Evolutionary conservation across 371 early-diverging fungal genomes (phyloP), one percentile per base, ranked within the genome.

Genomic region (Parasitella parasitica): DNA sequence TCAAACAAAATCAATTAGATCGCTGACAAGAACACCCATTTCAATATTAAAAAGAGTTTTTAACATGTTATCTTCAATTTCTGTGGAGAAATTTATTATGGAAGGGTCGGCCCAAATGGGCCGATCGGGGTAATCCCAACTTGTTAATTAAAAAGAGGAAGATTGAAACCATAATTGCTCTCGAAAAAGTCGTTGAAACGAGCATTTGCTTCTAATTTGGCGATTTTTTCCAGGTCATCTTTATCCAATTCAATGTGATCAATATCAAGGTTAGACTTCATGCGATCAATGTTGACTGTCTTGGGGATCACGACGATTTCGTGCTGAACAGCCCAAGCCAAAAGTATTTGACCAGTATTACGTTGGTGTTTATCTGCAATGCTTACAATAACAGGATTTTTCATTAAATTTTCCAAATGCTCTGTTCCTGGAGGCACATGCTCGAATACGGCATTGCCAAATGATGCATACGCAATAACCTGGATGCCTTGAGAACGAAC

Each of bases 271-370:
- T 78, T 78, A 48, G 63, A 30, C 34, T 63, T 64, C 64, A 89
- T 75, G 32, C 89, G 77, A 1, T 68, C 67, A 0, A 64, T 63
- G 48, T 79, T 70, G 15, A 70, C 59, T 41, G 77, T 78, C 69
- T 91, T 91, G 39, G 91, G 90, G 48, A 91, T 88, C 26, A 86
- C 85, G 27, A 71, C 73, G 48, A 79, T 48, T 27, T 78, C 68
- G 56, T 73, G 72, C 55, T 83, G 78, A 37, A 81, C 63, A 41
- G 82, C 76, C 85, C 86, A 86, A 16, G 80, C 77, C 28, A 88
- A 64, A 15, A 83, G 65, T 34, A 81, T 66, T 61, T 73, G 66
- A 16, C 56, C 61, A 22, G 53, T 20, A 15, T 56, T 39, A 0
- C 24, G 24, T 0, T 51, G 30, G 18, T 61, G 36, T 22, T 63